Evolutionary conservation across 2,329 filamentous ascomycete species (phyloP).

Genomic region (Ceratocystiopsis sp.): DNA sequence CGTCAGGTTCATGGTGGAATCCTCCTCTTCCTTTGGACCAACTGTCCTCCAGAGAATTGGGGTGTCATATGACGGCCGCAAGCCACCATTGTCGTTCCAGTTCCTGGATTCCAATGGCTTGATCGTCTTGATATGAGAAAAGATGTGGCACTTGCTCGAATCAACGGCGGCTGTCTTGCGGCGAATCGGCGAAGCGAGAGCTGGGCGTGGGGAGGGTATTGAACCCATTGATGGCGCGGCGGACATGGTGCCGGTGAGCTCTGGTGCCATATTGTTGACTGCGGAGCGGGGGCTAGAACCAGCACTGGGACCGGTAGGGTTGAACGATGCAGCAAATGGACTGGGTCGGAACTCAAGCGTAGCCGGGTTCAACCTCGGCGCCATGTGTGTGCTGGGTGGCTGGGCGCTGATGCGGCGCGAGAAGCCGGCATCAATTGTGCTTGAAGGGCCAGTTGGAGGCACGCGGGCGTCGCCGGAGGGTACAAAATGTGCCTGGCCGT

Average conservation of each 20-base stretch:
- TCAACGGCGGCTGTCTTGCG: conserved; percentile 59
- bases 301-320: conserved; percentile 50
- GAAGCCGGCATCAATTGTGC: conserved; percentile 33
- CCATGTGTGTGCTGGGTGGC: conserved; percentile 27
- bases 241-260: conserved; percentile 8
- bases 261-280: conserved; percentile 27
- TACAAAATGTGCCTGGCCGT: conserved; percentile 21
- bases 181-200: conserved; percentile 27
- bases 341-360: conserved; percentile 74
- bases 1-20: conserved; percentile 45
- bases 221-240: background rate
- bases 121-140: conserved; percentile 36
- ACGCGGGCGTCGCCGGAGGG: conserved; percentile 48
- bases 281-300: conserved; percentile 55
- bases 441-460: conserved; percentile 58
- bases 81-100: conserved; percentile 63
- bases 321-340: conserved; percentile 65
- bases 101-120: conserved; percentile 37
- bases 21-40: conserved; percentile 55
- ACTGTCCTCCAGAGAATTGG: conserved; percentile 66
- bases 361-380: conserved; percentile 44
- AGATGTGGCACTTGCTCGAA: conserved; percentile 47
- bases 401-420: conserved; percentile 34
- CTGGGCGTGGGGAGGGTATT: conserved; percentile 2
- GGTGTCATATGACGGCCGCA: conserved; percentile 72